These are phyloP conservation scores for Eutypa lata DNA, from an alignment of 2,329 filamentous ascomycete genomes.

Conservation along the genomic window DNA sequence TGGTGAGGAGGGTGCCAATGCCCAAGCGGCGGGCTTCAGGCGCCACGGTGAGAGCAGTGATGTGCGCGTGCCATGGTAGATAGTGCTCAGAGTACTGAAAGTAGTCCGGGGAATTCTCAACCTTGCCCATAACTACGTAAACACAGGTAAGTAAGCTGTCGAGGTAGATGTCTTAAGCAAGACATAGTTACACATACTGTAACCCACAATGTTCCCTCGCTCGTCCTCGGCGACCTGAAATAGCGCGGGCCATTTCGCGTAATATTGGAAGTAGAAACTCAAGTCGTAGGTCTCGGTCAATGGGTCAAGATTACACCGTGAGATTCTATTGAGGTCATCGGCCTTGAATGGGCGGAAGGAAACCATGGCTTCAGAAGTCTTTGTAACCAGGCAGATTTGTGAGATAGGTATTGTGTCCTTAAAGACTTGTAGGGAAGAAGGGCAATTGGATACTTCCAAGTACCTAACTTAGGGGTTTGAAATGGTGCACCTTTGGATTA, in stretches of 20 bases:
- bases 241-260: conserved; percentile 91
- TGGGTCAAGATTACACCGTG: conserved; percentile 91
- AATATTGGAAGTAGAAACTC: conserved; percentile 92
- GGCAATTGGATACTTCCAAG: no score
- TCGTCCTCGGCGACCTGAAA: conserved; percentile 89
- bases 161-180: conserved; percentile 21
- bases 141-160: neutral
- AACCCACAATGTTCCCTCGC: conserved; percentile 86
- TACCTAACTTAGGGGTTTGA: no score
- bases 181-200: conserved; percentile 58
- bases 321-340: conserved; percentile 82
- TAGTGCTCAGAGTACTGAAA: conserved; percentile 79
- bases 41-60: conserved; percentile 90
- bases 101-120: conserved; percentile 79
- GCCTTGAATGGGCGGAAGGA: conserved; percentile 83
- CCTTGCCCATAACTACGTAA: conserved; percentile 84
- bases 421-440: no score
- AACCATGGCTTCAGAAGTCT: conserved; percentile 64
- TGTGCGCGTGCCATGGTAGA: conserved; percentile 99
- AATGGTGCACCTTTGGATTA: no score
- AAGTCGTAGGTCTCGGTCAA: conserved; percentile 98
- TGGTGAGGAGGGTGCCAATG: conserved; percentile 78
- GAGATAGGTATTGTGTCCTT: no score
- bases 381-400: no score
- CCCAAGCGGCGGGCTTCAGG: conserved; percentile 82